Conservation (phyloP, 2,329 filamentous ascomycete genomes). For the Colletotrichum truncatum region DNA sequence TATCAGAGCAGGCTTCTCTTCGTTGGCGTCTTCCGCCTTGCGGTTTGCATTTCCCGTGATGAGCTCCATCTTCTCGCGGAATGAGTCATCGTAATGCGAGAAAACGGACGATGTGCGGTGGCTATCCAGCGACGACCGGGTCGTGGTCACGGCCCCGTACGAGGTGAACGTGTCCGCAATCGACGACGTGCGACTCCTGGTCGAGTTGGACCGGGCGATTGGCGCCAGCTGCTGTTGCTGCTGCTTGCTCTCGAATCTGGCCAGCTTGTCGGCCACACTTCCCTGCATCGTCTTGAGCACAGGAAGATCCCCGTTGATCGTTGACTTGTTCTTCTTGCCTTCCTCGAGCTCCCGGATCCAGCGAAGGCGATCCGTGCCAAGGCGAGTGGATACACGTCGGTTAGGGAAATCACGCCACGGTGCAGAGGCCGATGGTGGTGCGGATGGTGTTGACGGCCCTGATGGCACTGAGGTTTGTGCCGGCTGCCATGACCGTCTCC, state of each 20-base stretch:
- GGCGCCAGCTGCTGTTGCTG: neutral
- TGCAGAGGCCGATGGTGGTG: conserved; percentile 10
- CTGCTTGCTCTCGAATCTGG: conserved; percentile 18
- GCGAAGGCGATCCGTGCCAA: conserved; percentile 15
- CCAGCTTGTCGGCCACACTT: conserved; percentile 23
- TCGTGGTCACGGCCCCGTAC: conserved; percentile 2
- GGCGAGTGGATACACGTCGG: neutral
- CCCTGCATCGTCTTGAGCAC: conserved; percentile 22
- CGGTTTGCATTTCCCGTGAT: conserved; percentile 2
- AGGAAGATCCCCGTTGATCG: conserved; percentile 11
- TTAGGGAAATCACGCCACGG: neutral
- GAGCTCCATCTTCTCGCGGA: conserved; percentile 27
- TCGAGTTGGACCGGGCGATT: conserved; percentile 16
- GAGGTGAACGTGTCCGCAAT: conserved; percentile 24
- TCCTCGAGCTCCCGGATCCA: conserved; percentile 26
- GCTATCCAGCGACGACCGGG: conserved; percentile 18
- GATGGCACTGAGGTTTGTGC: conserved; percentile 3
- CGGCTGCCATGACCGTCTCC: conserved; percentile 18
- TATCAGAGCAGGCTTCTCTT: neutral
- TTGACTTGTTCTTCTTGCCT: neutral
- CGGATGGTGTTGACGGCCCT: neutral
- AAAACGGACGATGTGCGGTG: conserved; percentile 24
- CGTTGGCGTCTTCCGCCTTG: neutral
- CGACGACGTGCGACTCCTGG: conserved; percentile 10
- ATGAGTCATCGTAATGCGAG: conserved; percentile 26